A percentile compares a stretch with the other conserved stretches of the same genome.
Evolutionary conservation across 2,329 filamentous ascomycete genomes (phyloP).

Genomic region (Raffaelea ambrosiae): DNA sequence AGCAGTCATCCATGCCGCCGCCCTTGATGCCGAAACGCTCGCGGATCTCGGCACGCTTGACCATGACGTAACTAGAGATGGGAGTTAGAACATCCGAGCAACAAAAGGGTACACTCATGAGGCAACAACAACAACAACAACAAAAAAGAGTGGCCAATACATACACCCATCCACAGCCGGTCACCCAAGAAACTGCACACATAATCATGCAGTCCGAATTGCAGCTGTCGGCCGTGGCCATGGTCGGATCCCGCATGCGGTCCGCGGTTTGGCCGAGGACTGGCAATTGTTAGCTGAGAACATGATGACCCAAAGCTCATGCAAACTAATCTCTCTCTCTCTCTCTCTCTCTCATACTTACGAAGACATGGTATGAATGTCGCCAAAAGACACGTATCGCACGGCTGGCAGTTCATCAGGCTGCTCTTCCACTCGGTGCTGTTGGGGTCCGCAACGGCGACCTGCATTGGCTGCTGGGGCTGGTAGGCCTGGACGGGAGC

Average conservation of each 20-base stretch:
- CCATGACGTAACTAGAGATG: conserved; percentile 32
- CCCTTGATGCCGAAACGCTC: conserved; percentile 45
- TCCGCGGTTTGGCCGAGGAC: conserved; percentile 35
- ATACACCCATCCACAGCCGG: conserved; percentile 35
- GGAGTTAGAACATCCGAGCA: neutral
- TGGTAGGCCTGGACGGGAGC: conserved; percentile 3
- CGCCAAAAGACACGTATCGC: conserved; percentile 28
- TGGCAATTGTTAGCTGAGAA: conserved; percentile 11
- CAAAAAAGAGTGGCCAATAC: conserved; percentile 8
- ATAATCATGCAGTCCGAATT: conserved; percentile 36
- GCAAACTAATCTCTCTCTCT: too few species aligned
- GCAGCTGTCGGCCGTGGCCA: conserved; percentile 26
- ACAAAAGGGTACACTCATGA: neutral
- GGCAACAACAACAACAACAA: neutral
- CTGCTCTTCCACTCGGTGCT: conserved; percentile 25
- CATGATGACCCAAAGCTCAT: neutral
- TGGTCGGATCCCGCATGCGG: conserved; percentile 34
- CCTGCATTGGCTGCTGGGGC: conserved; percentile 9
- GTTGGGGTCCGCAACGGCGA: conserved; percentile 3
- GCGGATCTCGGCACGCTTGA: conserved; percentile 46
- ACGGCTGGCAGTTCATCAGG: conserved; percentile 32
- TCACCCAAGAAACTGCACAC: conserved; percentile 26
- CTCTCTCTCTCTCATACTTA: too few species aligned
- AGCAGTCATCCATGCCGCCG: conserved; percentile 38
- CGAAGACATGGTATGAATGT: conserved; percentile 34